Percentiles rank a stretch among this genome's conserved stretches.
phyloP scores from a whole-genome alignment of 2,329 filamentous ascomycete species.

The Curvularia eragrostidis region DNA sequence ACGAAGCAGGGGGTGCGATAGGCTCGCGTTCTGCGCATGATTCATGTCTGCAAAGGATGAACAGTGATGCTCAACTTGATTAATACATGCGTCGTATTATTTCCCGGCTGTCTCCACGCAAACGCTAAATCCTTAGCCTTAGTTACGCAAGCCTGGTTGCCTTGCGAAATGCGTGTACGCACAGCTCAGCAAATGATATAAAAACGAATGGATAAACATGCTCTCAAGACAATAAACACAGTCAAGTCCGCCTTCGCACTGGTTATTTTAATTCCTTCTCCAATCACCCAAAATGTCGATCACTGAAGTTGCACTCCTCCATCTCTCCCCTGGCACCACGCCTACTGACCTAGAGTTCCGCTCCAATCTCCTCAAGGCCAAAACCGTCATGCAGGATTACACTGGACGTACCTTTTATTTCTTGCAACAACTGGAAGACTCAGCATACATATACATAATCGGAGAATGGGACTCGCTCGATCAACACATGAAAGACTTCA shows the following conservation, averaged over 20 bases:
- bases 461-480: constrained; percentile 55
- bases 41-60: neutral
- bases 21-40: neutral
- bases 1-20: neutral
- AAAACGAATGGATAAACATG: neutral
- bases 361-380: constrained; percentile 47
- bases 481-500: constrained; percentile 53
- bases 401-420: constrained; percentile 50
- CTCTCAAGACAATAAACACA: neutral
- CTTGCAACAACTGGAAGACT: constrained; percentile 55
- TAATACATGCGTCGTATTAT: neutral
- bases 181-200: neutral
- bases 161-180: neutral
- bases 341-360: constrained; percentile 30
- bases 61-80: neutral
- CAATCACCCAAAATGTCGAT: constrained; percentile 41
- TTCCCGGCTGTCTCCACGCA: neutral
- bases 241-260: neutral
- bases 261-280: neutral
- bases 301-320: constrained; percentile 57
- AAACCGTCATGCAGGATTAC: constrained; percentile 47
- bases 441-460: constrained; percentile 52
- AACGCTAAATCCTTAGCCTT: constrained; percentile 1
- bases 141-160: neutral
- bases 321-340: constrained; percentile 38